Evolutionary conservation across 768 basidiomycete genomes (phyloP).

Genomic region (Lactarius pseudohatsudake): DNA sequence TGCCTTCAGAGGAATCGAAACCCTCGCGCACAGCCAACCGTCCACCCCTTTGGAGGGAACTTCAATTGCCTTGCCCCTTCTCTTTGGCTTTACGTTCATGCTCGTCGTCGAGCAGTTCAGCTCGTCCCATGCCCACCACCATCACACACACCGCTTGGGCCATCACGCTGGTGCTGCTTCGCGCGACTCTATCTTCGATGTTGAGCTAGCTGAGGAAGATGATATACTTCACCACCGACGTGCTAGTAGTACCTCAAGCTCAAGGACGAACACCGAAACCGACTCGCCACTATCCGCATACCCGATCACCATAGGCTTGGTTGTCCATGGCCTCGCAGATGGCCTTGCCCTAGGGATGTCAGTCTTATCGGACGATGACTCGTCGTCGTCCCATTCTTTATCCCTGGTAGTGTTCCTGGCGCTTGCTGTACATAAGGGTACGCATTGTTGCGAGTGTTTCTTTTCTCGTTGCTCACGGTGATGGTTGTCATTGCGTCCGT

Average conservation of each 20-base stretch:
- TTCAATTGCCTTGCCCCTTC: slow-evolving; percentile 60
- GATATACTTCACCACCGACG: slow-evolving; percentile 24
- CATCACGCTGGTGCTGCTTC: slow-evolving; percentile 25
- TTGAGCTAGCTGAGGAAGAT: slow-evolving; percentile 54
- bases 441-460: not conserved
- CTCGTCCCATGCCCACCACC: slow-evolving; percentile 49
- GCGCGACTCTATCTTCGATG: slow-evolving; percentile 54
- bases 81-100: slow-evolving; percentile 63
- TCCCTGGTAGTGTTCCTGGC: slow-evolving; percentile 89
- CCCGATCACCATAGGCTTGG: slow-evolving; percentile 80
- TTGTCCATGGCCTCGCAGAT: slow-evolving; percentile 88
- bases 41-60: slow-evolving; percentile 43
- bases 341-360: slow-evolving; percentile 91
- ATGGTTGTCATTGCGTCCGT: not conserved
- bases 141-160: slow-evolving; percentile 34
- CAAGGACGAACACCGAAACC: slow-evolving; percentile 9
- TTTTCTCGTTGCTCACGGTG: not conserved
- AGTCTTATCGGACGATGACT: slow-evolving; percentile 40
- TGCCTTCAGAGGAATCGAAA: slow-evolving; percentile 65
- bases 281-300: slow-evolving; percentile 46
- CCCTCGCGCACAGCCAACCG: slow-evolving; percentile 40
- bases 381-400: slow-evolving; percentile 46
- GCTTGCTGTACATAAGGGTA: slow-evolving; percentile 88
- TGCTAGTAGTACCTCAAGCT: slow-evolving; percentile 25
- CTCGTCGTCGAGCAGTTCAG: slow-evolving; percentile 66